These are phyloP conservation scores for Lichina pygmaea DNA, from an alignment of 495 filamentous ascomycete species.

Conservation along the genomic window DNA sequence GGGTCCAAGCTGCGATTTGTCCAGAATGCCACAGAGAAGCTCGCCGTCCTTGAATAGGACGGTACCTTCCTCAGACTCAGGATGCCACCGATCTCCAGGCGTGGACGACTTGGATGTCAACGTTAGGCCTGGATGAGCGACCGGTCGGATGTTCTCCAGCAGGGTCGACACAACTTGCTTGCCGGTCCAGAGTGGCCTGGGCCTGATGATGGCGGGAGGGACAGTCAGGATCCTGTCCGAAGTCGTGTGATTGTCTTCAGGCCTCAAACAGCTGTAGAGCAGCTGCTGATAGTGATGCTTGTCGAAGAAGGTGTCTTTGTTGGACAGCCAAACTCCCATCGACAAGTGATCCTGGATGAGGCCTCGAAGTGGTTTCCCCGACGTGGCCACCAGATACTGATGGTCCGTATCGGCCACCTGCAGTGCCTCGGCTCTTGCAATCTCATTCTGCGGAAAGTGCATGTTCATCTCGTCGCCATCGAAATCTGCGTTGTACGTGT, in stretches of 20 bases:
- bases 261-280: constrained; percentile 65
- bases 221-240: constrained; percentile 46
- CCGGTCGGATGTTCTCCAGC: constrained; percentile 66
- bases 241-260: constrained; percentile 63
- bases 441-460: constrained; percentile 96
- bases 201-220: constrained; percentile 58
- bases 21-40: constrained; percentile 70
- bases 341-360: constrained; percentile 97
- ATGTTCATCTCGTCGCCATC: constrained; percentile 99
- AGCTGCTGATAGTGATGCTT: constrained; percentile 78
- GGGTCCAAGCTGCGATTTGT: constrained; percentile 87
- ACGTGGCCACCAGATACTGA: constrained; percentile 84
- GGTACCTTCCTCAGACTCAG: constrained; percentile 40
- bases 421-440: constrained; percentile 73
- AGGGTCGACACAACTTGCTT: constrained; percentile 92
- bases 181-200: constrained; percentile 72
- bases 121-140: constrained; percentile 46
- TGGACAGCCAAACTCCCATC: constrained; percentile 74
- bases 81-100: constrained; percentile 47
- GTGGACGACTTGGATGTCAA: constrained; percentile 56
- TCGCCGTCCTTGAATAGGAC: constrained; percentile 74
- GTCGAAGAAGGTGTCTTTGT: constrained; percentile 77
- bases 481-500: constrained; percentile 99
- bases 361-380: constrained; percentile 83
- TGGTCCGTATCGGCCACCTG: constrained; percentile 89